phyloP scores from a whole-genome alignment of 306 rosid species.

The Crataegus laevigata region DNA sequence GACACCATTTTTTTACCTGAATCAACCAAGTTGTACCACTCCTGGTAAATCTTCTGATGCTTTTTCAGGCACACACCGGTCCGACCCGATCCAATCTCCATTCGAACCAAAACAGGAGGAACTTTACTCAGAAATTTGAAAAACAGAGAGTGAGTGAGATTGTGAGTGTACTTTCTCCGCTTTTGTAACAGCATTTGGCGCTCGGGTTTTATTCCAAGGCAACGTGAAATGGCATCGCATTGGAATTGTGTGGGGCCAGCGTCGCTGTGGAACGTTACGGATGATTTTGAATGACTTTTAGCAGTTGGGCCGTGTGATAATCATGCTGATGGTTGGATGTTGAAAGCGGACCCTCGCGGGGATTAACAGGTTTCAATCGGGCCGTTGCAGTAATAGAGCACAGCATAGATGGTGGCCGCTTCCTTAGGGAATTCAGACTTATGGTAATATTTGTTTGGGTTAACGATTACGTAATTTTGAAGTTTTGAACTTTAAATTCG shows the following conservation, averaged over 20 bases:
- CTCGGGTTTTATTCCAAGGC: constrained; percentile 3
- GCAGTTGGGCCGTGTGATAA: constrained; percentile 7
- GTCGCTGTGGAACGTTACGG: neutral
- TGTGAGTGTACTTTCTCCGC: neutral
- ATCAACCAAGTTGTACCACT: constrained; percentile 81
- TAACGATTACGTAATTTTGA: neutral
- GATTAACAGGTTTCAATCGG: neutral
- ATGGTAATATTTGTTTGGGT: neutral
- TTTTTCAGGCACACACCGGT: constrained; percentile 43
- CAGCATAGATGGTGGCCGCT: neutral
- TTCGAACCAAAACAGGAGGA: constrained; percentile 1
- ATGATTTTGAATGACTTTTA: neutral
- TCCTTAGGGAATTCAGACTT: constrained; percentile 1
- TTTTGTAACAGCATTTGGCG: constrained; percentile 24
- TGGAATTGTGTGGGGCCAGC: neutral
- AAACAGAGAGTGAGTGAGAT: neutral
- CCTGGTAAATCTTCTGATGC: constrained; percentile 49
- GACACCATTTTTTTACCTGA: constrained; percentile 38
- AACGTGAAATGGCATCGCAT: neutral
- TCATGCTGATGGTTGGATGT: neutral
- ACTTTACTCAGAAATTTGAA: neutral
- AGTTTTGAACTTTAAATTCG: neutral
- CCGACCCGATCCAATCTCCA: constrained; percentile 47
- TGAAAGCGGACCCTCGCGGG: constrained; percentile 6
- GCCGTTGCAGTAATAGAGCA: neutral